Evolutionary conservation across 2,329 filamentous ascomycete genomes (phyloP).

Genomic region (Bipolaris oryzae): DNA sequence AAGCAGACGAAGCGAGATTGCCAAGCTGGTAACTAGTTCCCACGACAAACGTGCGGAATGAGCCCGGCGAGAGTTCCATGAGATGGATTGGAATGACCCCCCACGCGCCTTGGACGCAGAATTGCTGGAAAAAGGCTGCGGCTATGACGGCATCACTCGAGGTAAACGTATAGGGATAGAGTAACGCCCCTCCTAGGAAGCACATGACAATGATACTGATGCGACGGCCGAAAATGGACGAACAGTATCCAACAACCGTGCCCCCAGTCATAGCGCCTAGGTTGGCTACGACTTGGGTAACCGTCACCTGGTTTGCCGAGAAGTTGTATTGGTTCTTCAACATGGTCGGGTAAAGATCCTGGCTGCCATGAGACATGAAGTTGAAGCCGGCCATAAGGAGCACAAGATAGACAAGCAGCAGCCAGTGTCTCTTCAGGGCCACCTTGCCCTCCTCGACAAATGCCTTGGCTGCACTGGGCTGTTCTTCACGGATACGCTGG

Average conservation of each 20-base stretch:
- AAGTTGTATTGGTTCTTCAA: constrained; percentile 64
- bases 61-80: constrained; percentile 75
- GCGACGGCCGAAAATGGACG: constrained; percentile 55
- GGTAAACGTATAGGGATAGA: constrained; percentile 83
- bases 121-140: constrained; percentile 77
- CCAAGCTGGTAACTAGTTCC: constrained; percentile 78
- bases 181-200: constrained; percentile 72
- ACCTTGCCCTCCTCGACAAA: constrained; percentile 80
- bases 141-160: constrained; percentile 69
- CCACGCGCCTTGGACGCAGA: constrained; percentile 55
- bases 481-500: constrained; percentile 65
- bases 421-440: constrained; percentile 79
- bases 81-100: constrained; percentile 67
- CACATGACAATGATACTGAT: constrained; percentile 57
- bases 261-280: constrained; percentile 57
- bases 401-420: constrained; percentile 79
- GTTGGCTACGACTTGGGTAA: constrained; percentile 58
- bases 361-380: constrained; percentile 83
- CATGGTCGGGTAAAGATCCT: constrained; percentile 68
- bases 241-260: constrained; percentile 54
- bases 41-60: constrained; percentile 75
- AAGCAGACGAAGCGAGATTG: constrained; percentile 72
- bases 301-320: constrained; percentile 54
- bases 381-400: constrained; percentile 91
- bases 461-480: constrained; percentile 64